Percentiles rank a stretch among this genome's conserved stretches.
phyloP scores from a whole-genome alignment of 495 filamentous ascomycete species.

The Talaromyces trachyspermus region DNA sequence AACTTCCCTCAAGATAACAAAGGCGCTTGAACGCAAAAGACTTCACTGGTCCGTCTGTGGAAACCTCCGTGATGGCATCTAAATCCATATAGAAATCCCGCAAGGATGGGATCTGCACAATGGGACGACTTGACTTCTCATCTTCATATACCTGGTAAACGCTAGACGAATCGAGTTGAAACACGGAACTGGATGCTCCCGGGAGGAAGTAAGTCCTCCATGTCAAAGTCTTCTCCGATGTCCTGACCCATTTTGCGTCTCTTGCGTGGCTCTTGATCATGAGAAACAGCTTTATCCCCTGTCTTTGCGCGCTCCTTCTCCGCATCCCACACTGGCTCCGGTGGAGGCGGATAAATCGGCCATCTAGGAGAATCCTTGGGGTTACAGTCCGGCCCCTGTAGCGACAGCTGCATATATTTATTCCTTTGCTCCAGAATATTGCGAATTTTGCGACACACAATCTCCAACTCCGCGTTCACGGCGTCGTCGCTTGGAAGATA shows the following conservation, averaged over 20 bases:
- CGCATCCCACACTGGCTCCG: conserved; percentile 82
- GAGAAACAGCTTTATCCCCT: conserved; percentile 3
- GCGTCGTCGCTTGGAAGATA: conserved; percentile 55
- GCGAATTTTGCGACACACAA: conserved; percentile 83
- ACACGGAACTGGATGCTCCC: conserved; percentile 56
- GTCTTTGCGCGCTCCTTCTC: conserved; percentile 43
- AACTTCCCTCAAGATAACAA: conserved; percentile 96
- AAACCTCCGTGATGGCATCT: conserved; percentile 75
- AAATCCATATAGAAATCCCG: conserved; percentile 93
- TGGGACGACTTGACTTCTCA: conserved; percentile 56
- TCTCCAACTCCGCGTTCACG: conserved; percentile 71
- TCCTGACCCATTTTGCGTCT: conserved; percentile 83
- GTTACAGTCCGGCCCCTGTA: conserved; percentile 73
- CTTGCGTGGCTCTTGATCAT: conserved; percentile 22
- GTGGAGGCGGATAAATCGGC: conserved; percentile 85
- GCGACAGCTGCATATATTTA: conserved; percentile 82
- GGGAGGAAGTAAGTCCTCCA: conserved; percentile 69
- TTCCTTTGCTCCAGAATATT: conserved; percentile 75
- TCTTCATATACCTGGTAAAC: conserved; percentile 81
- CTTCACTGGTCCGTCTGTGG: conserved; percentile 91
- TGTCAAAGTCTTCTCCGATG: conserved; percentile 84
- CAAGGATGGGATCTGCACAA: conserved; percentile 76
- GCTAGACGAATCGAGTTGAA: conserved; percentile 69
- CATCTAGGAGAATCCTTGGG: conserved; percentile 78
- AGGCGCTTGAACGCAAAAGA: conserved; percentile 92